Conservation (phyloP, 2,329 filamentous ascomycete species). For the Fusarium subtropicale region DNA sequence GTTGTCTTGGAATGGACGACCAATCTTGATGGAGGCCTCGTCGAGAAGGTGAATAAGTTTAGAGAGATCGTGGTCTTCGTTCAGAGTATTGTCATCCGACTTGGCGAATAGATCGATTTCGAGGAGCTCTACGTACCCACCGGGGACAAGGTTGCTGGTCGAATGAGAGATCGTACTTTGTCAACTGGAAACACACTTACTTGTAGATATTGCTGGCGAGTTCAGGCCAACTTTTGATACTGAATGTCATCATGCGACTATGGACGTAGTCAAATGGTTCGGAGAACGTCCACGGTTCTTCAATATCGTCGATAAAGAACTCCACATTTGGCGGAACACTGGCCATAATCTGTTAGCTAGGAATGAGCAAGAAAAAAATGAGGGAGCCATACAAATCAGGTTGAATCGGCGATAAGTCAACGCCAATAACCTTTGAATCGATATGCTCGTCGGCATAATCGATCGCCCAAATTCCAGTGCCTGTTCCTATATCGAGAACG, state of each 20-base stretch:
- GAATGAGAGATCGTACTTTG: accelerated
- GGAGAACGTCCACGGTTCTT: conserved; percentile 33
- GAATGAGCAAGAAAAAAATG: too few relatives aligned
- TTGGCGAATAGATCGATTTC: conserved; percentile 31
- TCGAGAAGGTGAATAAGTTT: conserved; percentile 15
- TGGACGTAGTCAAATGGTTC: conserved; percentile 41
- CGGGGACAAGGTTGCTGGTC: conserved; percentile 24
- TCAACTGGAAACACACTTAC: not conserved
- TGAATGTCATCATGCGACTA: conserved; percentile 39
- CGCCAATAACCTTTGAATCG: conserved; percentile 23
- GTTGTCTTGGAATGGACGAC: conserved; percentile 32
- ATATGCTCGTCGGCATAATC: conserved; percentile 28
- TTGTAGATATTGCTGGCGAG: conserved; percentile 19
- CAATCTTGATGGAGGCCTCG: conserved; percentile 27
- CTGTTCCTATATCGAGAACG: conserved; percentile 24
- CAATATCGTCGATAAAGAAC: conserved; percentile 39
- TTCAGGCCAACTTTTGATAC: conserved; percentile 32
- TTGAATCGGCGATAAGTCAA: conserved; percentile 38
- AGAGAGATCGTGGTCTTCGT: conserved; percentile 10
- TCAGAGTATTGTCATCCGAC: conserved; percentile 28
- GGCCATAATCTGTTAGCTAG: accelerated
- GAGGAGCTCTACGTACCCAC: conserved; percentile 30
- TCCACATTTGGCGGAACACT: conserved; percentile 38
- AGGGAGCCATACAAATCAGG: conserved; percentile 23
- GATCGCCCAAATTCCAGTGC: conserved; percentile 27